These are phyloP conservation scores for Pestalotiopsis sp. DNA, from an alignment of 2,329 filamentous ascomycete species.

Conservation along the genomic window DNA sequence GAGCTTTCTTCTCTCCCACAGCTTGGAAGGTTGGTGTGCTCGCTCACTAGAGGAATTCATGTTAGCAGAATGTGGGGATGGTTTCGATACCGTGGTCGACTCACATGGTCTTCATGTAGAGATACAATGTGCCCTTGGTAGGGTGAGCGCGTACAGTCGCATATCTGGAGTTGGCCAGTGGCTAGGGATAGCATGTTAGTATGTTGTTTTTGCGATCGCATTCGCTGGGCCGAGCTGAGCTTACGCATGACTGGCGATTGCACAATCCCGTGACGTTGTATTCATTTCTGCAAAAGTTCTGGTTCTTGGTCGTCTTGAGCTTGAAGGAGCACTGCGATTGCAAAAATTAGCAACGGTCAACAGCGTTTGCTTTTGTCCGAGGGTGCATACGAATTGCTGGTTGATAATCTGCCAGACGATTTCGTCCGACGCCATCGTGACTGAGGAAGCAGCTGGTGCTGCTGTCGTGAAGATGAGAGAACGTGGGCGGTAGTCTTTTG, in stretches of 20 bases:
- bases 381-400: constrained; percentile 51
- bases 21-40: constrained; percentile 80
- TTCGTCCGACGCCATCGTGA: constrained; percentile 84
- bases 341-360: background rate
- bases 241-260: constrained; percentile 26
- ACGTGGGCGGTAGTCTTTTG: background rate
- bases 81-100: background rate
- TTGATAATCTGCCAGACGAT: constrained; percentile 98
- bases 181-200: constrained; percentile 9
- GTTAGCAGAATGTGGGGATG: background rate
- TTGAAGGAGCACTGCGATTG: constrained; percentile 50
- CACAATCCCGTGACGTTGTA: constrained; percentile 69
- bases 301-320: constrained; percentile 76
- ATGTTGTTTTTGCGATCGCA: background rate
- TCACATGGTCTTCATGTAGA: constrained; percentile 63
- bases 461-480: background rate
- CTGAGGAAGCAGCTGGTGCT: background rate
- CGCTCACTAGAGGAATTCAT: background rate
- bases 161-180: constrained; percentile 63
- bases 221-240: background rate
- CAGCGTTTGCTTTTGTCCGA: background rate
- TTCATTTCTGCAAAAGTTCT: constrained; percentile 95
- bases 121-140: constrained; percentile 80
- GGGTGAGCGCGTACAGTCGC: constrained; percentile 87
- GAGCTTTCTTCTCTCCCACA: constrained; percentile 93